These are phyloP conservation scores for Saturnispora mendoncae DNA, from an alignment of 805 yeast species.

Conservation along the genomic window DNA sequence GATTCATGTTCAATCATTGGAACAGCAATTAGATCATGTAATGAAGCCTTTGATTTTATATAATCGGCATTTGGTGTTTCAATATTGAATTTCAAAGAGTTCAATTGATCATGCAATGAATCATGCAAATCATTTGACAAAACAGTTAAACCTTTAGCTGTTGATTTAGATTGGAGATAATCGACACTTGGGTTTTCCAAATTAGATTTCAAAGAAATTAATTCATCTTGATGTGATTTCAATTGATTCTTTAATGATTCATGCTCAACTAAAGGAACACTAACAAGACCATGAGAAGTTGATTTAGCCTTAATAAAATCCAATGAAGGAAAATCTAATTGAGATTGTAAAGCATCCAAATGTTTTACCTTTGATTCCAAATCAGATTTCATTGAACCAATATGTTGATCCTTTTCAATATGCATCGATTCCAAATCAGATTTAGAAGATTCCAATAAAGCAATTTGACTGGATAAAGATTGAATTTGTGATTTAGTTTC, in stretches of 20 bases:
- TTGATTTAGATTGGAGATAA: background rate
- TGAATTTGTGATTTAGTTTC: slow-evolving; percentile 9
- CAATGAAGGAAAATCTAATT: slow-evolving; percentile 13
- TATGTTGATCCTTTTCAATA: background rate
- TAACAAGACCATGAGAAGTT: slow-evolving; percentile 2
- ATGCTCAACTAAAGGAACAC: slow-evolving; percentile 20
- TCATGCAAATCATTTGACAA: background rate
- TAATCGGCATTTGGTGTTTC: slow-evolving; percentile 15
- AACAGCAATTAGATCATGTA: slow-evolving; percentile 24
- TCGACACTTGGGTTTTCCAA: slow-evolving; percentile 6
- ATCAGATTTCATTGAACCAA: background rate
- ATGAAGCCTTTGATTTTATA: slow-evolving; percentile 23
- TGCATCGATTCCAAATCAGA: background rate
- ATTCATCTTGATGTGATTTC: background rate
- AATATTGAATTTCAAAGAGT: background rate
- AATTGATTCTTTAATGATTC: slow-evolving; percentile 15
- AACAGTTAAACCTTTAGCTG: background rate
- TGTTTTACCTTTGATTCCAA: background rate
- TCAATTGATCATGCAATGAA: background rate
- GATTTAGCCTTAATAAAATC: slow-evolving; percentile 11
- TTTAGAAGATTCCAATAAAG: background rate
- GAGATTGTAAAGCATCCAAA: background rate
- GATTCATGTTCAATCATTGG: slow-evolving; percentile 12
- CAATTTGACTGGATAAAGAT: slow-evolving; percentile 2
- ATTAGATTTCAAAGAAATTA: background rate